Evolutionary conservation across 2,329 filamentous ascomycete genomes (phyloP), one percentile per base, ranked within the genome.

Genomic region (Pseudogymnoascus sp.): DNA sequence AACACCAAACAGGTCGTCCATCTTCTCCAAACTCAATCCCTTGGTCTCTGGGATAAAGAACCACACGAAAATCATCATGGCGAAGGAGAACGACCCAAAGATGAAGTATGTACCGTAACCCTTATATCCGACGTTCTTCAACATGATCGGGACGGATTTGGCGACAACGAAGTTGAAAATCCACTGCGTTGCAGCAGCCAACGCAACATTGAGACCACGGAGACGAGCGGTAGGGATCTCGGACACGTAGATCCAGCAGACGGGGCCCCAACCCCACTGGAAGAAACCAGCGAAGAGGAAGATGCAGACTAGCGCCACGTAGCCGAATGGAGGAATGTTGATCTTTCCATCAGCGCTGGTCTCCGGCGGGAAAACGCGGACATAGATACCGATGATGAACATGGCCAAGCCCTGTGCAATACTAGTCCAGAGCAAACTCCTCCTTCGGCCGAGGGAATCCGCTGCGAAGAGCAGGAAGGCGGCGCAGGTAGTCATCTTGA

Each of bases 101-200:
- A 89, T 84, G 71, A 90, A 81, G 74, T 88, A 90, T 29, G 86
- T 86, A 31, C 84, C 85, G 61, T 77, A 79, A 5, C 77, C 76
- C 25, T 71, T 71, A 25, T 71, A 65, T 17, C 77, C 77, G 68
- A 80, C 78, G 12, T 75, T 81, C 75, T 78, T 78, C 68, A 90
- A 78, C 87, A 90, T 90, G 55, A 82, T 84, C 1, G 87, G 83
- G 3, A 87, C 85, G 35, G 85, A 84, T 63, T 85, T 77, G 1
- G 87, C 87, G 62, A 90, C 84, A 8, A 89, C 82, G 64, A 90
- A 88, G 71, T 91, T 91, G 73, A 90, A 90, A 4, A 90, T 73
- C 62, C 87, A 89, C 69, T 90, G 86, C 0, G 84, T 88, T 1
- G 84, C 84, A 0, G 87, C 86, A 0, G 81, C 87, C 55, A 90